These are phyloP conservation scores for Vitis riparia DNA, from an alignment of 164 flowering plant genomes.

Conservation along the genomic window DNA sequence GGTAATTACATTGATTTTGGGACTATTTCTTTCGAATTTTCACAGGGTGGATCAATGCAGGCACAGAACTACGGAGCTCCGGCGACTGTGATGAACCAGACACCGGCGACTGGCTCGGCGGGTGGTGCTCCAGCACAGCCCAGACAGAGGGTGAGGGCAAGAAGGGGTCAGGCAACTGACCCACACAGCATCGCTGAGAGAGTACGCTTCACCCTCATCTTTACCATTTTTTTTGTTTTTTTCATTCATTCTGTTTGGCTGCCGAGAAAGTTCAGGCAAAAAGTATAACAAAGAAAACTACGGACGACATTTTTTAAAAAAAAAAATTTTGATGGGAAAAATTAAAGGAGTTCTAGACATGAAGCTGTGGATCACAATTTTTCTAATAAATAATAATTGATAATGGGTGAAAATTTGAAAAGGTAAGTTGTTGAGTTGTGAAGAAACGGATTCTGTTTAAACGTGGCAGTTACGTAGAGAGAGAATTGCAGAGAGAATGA, in stretches of 20 bases:
- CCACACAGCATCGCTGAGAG: constrained; percentile 99
- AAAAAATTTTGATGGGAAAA: background rate
- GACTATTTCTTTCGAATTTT: background rate
- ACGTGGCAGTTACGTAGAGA: constrained; percentile 82
- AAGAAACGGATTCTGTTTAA: background rate
- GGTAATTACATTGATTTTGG: background rate
- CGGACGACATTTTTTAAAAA: background rate
- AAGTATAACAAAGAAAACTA: no score
- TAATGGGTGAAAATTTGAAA: no score
- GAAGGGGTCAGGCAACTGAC: constrained; percentile 98
- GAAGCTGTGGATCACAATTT: no score
- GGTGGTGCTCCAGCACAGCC: constrained; percentile 49
- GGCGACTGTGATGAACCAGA: constrained; percentile 39
- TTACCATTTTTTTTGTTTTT: constrained; percentile 1
- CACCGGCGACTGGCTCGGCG: constrained; percentile 34
- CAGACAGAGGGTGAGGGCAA: constrained; percentile 79
- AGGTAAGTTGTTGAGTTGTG: no score
- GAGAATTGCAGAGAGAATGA: constrained; percentile 99
- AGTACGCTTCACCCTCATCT: constrained; percentile 32
- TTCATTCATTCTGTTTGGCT: constrained; percentile 3
- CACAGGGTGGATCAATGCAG: constrained; percentile 33
- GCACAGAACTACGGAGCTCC: constrained; percentile 48
- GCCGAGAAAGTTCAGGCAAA: background rate
- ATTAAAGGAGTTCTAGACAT: no score
- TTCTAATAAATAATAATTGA: no score